Percentiles rank a stretch among this genome's conserved stretches.
phyloP scores from a whole-genome alignment of 345 rosid genomes.

The Citrus maxima region DNA sequence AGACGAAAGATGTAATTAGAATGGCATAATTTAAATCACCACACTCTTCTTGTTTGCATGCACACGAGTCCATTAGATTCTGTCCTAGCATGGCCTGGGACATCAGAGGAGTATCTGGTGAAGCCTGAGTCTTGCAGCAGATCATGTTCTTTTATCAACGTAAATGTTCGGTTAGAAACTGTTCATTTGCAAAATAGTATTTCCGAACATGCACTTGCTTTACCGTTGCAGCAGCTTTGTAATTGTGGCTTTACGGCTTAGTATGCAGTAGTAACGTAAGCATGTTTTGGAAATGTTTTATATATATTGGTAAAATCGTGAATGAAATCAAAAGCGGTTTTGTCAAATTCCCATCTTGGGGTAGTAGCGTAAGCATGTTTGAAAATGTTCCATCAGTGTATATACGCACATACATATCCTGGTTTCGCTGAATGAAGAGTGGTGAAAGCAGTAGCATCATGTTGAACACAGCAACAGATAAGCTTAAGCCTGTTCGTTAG shows the following conservation, averaged over 20 bases:
- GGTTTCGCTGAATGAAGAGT: not conserved
- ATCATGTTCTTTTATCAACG: not conserved
- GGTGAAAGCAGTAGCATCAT: not conserved
- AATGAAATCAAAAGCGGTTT: too few relatives aligned
- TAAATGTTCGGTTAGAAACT: not conserved
- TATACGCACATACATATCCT: not conserved
- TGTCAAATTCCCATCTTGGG: too few relatives aligned
- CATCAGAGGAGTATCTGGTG: not conserved
- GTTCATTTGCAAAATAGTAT: not conserved
- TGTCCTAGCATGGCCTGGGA: not conserved
- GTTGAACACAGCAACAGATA: not conserved
- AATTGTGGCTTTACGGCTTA: not conserved
- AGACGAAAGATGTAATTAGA: slow-evolving; percentile 14
- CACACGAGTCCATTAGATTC: too few relatives aligned
- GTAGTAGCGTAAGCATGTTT: not conserved
- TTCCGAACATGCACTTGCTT: not conserved
- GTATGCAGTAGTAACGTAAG: not conserved
- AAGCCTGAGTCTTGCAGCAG: not conserved
- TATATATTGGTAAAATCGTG: too few relatives aligned
- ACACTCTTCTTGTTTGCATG: not conserved
- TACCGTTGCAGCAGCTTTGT: not conserved
- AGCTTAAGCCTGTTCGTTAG: too few relatives aligned
- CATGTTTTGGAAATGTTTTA: too few relatives aligned
- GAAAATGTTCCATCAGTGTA: not conserved
- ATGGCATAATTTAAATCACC: not conserved